phyloP scores from a whole-genome alignment of 2,329 filamentous ascomycete genomes.

The Calonectria hawksworthii region DNA sequence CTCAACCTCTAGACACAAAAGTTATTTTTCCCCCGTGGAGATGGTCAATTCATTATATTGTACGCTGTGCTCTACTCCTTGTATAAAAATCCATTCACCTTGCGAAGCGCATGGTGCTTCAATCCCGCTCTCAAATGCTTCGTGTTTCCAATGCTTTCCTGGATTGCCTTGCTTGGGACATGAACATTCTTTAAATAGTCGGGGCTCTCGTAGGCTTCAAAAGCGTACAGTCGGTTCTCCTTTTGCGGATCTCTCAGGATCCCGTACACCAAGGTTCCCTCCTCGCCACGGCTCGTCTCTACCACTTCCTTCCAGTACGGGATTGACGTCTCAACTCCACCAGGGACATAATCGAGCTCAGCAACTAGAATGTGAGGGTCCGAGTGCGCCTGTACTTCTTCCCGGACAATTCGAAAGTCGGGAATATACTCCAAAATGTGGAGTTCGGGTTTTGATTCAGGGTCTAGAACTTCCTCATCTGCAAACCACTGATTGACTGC shows the following conservation, averaged over 20 bases:
- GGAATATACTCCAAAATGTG: conserved; percentile 39
- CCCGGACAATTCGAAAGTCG: conserved; percentile 37
- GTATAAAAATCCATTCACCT: conserved; percentile 42
- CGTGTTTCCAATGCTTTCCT: conserved; percentile 35
- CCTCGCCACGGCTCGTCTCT: conserved; percentile 36
- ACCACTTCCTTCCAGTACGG: conserved; percentile 47
- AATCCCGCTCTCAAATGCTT: conserved; percentile 40
- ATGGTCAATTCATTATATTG: neutral
- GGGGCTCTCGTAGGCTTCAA: conserved; percentile 46
- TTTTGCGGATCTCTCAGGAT: conserved; percentile 39
- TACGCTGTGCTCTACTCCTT: conserved; percentile 18
- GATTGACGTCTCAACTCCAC: conserved; percentile 37
- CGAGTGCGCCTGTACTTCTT: conserved; percentile 14
- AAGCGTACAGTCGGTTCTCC: conserved; percentile 37
- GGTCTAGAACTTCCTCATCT: conserved; percentile 27
- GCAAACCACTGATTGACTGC: conserved; percentile 41
- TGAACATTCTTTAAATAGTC: conserved; percentile 47
- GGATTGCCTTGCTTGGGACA: conserved; percentile 45
- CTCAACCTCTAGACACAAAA: neutral
- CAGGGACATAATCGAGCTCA: conserved; percentile 45
- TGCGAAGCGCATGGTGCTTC: conserved; percentile 41
- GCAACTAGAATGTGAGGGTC: conserved; percentile 45
- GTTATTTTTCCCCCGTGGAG: too few relatives aligned
- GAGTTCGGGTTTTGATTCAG: conserved; percentile 24
- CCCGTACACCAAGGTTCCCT: conserved; percentile 44